Evolutionary conservation across 805 yeast genomes (phyloP).

Genomic region (Lipomyces anomalus): DNA sequence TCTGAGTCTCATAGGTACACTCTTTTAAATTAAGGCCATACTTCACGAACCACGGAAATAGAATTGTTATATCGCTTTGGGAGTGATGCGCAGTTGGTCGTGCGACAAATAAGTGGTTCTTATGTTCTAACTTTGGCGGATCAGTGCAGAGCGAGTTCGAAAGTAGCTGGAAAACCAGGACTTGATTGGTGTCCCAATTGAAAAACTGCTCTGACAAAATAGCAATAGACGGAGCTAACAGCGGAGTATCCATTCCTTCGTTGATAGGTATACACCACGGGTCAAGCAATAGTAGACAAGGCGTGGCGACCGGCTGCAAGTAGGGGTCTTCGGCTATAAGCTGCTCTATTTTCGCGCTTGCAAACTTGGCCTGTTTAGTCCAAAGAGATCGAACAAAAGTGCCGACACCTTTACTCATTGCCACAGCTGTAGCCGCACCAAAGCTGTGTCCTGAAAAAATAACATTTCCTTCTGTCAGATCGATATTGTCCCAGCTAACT

Average conservation of each 20-base stretch:
- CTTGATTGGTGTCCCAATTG: conserved; percentile 17
- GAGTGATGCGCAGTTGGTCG: conserved; percentile 25
- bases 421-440: conserved; percentile 26
- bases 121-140: conserved; percentile 3
- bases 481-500: conserved; percentile 15
- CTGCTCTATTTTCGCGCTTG: no score
- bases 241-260: conserved; percentile 14
- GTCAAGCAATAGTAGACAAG: conserved; percentile 18
- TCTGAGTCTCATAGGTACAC: conserved; percentile 19
- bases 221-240: conserved; percentile 16
- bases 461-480: conserved; percentile 11
- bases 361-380: not conserved
- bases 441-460: conserved; percentile 25
- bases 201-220: conserved; percentile 23
- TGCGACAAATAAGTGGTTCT: conserved; percentile 12
- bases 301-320: conserved; percentile 10
- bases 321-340: conserved; percentile 9
- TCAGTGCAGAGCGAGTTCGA: conserved; percentile 14
- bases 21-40: conserved; percentile 17
- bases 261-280: conserved; percentile 25
- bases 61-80: conserved; percentile 24
- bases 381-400: not conserved
- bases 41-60: conserved; percentile 21
- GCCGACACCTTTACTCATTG: conserved; percentile 22
- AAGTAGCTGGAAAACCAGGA: conserved; percentile 16